Conservation (phyloP, 2,329 filamentous ascomycete species). For the Trichophyton rubrum region DNA sequence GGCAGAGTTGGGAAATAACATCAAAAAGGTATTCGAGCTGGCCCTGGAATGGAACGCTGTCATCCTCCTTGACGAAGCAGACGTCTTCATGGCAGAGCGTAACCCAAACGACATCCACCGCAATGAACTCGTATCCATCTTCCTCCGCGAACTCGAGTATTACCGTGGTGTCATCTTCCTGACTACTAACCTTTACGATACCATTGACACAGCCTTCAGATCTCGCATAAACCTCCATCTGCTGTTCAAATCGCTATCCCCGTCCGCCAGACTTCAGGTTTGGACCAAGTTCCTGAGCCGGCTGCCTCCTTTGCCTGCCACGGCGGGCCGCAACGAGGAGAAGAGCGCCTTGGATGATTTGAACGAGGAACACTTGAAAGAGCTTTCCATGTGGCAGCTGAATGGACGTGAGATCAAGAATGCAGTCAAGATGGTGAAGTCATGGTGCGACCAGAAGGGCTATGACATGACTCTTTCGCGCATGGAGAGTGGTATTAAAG, state of each 20-base stretch:
- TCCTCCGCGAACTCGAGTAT: conserved; percentile 18
- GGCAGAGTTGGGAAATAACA: conserved; percentile 15
- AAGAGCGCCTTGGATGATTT: conserved; percentile 4
- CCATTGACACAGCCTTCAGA: conserved; percentile 26
- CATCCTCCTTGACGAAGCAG: conserved; percentile 20
- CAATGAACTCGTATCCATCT: conserved; percentile 17
- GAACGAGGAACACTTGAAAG: conserved; percentile 24
- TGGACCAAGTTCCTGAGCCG: conserved; percentile 37
- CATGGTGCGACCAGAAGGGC: conserved; percentile 36
- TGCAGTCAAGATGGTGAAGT: conserved; percentile 36
- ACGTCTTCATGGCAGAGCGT: conserved; percentile 19
- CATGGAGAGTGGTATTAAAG: conserved; percentile 36
- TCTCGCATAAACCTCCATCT: conserved; percentile 39
- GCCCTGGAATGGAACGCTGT: conserved; percentile 16
- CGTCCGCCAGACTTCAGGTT: conserved; percentile 29
- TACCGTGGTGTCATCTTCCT: conserved; percentile 22
- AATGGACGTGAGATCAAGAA: conserved; percentile 40
- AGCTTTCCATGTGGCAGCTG: conserved; percentile 31
- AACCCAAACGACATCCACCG: conserved; percentile 13
- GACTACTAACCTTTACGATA: conserved; percentile 22
- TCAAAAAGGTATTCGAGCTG: conserved; percentile 19
- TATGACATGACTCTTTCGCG: conserved; percentile 32
- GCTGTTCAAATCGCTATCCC: conserved; percentile 31
- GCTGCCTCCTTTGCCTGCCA: conserved; percentile 20
- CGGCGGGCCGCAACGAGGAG: neutral